Evolutionary conservation across 345 rosid genomes (phyloP).

Genomic region (Euphorbia tirucalli): DNA sequence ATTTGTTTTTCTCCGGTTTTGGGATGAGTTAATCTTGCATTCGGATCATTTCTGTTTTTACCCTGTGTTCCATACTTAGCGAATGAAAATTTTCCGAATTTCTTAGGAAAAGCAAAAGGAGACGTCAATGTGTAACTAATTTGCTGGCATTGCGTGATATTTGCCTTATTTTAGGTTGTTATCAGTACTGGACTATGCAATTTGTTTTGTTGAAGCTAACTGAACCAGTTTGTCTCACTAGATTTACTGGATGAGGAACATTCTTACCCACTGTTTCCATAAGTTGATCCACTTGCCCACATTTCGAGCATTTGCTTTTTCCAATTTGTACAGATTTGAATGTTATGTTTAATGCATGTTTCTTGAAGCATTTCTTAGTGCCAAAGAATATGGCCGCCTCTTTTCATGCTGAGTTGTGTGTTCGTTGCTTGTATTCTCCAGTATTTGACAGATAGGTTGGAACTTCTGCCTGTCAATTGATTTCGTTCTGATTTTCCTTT

Average conservation of each 20-base stretch:
- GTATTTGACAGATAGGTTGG: background rate
- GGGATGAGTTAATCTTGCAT: too few relatives aligned
- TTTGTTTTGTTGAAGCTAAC: background rate
- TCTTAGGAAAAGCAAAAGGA: background rate
- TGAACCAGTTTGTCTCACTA: background rate
- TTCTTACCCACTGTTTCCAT: background rate
- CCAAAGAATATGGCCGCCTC: background rate
- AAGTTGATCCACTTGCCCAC: background rate
- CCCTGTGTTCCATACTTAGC: background rate
- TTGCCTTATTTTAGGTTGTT: background rate
- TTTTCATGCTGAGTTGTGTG: background rate
- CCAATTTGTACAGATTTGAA: too few relatives aligned
- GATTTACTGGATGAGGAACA: background rate
- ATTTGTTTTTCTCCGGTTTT: too few relatives aligned
- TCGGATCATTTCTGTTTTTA: too few relatives aligned
- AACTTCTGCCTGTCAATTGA: background rate
- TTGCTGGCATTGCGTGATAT: background rate
- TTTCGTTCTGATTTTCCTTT: background rate
- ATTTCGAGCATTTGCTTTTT: too few relatives aligned
- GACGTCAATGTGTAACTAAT: background rate
- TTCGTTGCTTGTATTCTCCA: background rate
- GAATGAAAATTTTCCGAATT: background rate
- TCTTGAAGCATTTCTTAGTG: background rate
- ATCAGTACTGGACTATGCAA: background rate
- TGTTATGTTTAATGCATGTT: background rate